phyloP scores from a whole-genome alignment of 257 asterid species.

The Ehretia macrophylla region DNA sequence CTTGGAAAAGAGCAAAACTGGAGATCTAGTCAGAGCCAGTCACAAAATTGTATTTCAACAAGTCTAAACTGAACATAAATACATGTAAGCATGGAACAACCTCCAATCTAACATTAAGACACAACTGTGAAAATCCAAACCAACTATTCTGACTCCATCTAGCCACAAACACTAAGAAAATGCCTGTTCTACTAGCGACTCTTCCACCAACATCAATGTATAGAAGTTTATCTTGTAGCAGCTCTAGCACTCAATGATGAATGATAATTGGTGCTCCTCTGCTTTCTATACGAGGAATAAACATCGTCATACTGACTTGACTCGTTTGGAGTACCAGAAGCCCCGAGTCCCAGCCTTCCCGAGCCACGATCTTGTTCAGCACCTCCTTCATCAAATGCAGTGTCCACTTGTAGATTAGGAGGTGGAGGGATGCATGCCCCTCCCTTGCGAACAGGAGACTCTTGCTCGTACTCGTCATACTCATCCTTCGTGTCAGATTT shows the following conservation, averaged over 20 bases:
- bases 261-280: conserved; percentile 84
- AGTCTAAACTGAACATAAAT: too few relatives aligned
- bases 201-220: neutral
- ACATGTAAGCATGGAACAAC: too few relatives aligned
- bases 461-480: conserved; percentile 69
- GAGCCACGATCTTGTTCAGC: conserved; percentile 61
- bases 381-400: conserved; percentile 66
- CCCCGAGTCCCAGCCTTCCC: conserved; percentile 84
- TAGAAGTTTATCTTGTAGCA: conserved; percentile 14
- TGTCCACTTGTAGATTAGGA: conserved; percentile 54
- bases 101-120: too few relatives aligned
- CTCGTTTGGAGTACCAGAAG: conserved; percentile 70
- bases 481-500: conserved; percentile 49
- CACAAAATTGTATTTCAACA: too few relatives aligned
- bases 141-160: too few relatives aligned
- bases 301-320: conserved; percentile 89
- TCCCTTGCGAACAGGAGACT: conserved; percentile 62
- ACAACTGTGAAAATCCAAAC: too few relatives aligned
- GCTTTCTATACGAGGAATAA: conserved; percentile 84
- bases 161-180: too few relatives aligned
- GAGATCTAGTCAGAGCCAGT: neutral
- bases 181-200: too few relatives aligned
- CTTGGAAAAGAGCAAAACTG: neutral
- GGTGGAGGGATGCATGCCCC: conserved; percentile 98
- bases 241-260: conserved; percentile 82